Evolutionary conservation across 352 stramenopile genomes (phyloP).

Genomic region (Globisporangium rhizosaccharum): DNA sequence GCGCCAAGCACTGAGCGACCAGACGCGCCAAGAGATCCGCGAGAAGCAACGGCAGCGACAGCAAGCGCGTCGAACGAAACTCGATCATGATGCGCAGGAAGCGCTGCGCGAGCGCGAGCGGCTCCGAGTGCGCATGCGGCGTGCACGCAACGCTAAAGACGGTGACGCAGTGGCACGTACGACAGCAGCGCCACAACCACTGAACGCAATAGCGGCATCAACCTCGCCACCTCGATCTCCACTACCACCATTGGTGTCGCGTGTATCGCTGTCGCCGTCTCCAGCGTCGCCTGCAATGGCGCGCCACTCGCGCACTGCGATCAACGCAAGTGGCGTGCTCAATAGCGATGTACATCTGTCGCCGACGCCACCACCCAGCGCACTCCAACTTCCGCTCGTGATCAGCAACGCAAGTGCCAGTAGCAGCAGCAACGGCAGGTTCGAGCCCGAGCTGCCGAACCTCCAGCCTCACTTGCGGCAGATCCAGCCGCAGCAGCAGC

Average conservation of each 20-base stretch:
- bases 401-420: conserved; percentile 4
- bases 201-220: not conserved
- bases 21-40: conserved; percentile 25
- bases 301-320: conserved; percentile 3
- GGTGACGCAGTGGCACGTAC: not conserved
- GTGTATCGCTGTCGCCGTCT: not conserved
- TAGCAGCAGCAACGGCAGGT: conserved; percentile 10
- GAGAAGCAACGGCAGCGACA: conserved; percentile 42
- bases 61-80: conserved; percentile 29
- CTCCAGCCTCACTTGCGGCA: conserved; percentile 19
- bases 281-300: not conserved
- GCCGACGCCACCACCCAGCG: not conserved
- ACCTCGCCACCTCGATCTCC: not conserved
- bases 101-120: conserved; percentile 41
- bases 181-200: not conserved
- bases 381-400: conserved; percentile 12
- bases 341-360: conserved; percentile 3
- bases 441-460: conserved; percentile 17
- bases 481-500: conserved; percentile 7
- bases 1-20: conserved; percentile 36
- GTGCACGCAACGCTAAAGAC: conserved; percentile 15
- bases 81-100: conserved; percentile 36
- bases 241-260: not conserved
- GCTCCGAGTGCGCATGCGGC: conserved; percentile 32
- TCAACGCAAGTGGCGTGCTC: conserved; percentile 11